A percentile compares a stretch with the other conserved stretches of the same genome.
These are phyloP conservation scores for Bolboschoenus planiculmis DNA, from an alignment of 176 grass and related monocot genomes.

Conservation along the genomic window DNA sequence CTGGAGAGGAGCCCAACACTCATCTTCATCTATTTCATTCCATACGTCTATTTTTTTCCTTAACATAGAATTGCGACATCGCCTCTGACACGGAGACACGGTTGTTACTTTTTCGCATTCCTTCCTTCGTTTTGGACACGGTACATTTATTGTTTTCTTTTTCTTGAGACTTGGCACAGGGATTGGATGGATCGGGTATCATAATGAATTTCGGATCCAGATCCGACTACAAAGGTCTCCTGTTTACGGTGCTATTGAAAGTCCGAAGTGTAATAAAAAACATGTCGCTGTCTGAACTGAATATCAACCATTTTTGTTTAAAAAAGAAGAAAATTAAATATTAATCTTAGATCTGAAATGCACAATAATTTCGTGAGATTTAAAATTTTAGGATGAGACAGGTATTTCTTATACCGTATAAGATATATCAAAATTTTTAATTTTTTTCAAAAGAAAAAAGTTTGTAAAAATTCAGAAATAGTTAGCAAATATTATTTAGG, in stretches of 20 bases:
- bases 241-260: not conserved
- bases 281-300: no score
- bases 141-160: not conserved
- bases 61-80: not conserved
- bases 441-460: not conserved
- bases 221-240: not conserved
- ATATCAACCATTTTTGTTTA: no score
- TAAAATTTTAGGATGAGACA: no score
- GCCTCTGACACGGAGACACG: not conserved
- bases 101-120: not conserved
- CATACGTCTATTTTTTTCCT: not conserved
- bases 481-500: not conserved
- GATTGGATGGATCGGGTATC: no score
- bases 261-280: no score
- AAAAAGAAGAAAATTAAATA: no score
- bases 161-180: no score
- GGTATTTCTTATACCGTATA: not conserved
- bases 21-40: not conserved
- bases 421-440: not conserved
- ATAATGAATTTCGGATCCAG: not conserved
- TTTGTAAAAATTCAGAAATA: not conserved
- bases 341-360: no score
- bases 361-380: no score
- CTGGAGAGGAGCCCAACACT: no score
- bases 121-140: not conserved